phyloP scores from a whole-genome alignment of 2,329 filamentous ascomycete genomes.

The Parafenestella ontariensis region DNA sequence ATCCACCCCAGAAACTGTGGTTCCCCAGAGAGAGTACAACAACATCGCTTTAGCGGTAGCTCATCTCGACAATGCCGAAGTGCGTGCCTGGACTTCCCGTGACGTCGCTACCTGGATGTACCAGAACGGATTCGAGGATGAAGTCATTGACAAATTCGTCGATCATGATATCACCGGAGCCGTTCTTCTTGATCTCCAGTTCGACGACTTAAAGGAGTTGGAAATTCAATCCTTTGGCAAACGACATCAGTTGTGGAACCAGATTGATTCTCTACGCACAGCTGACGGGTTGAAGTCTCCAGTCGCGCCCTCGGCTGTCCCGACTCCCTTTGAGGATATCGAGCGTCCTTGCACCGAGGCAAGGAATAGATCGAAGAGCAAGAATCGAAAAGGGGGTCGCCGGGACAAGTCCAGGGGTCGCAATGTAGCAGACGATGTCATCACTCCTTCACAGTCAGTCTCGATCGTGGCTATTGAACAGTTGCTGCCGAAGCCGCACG shows the following conservation, averaged over 20 bases:
- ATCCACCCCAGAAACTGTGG: constrained; percentile 45
- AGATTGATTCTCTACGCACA: constrained; percentile 72
- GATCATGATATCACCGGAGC: constrained; percentile 91
- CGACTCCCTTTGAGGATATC: constrained; percentile 58
- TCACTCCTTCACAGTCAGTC: constrained; percentile 81
- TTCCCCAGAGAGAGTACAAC: constrained; percentile 54
- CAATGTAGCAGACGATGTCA: constrained; percentile 64
- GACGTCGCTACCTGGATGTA: constrained; percentile 89
- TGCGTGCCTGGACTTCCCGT: constrained; percentile 73
- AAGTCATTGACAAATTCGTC: constrained; percentile 82
- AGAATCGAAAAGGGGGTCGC: constrained; percentile 39
- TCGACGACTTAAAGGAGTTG: constrained; percentile 84
- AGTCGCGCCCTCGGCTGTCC: constrained; percentile 53
- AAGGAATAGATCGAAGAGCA: constrained; percentile 45
- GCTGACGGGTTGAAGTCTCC: constrained; percentile 50
- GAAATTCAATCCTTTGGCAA: constrained; percentile 83
- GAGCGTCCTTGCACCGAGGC: constrained; percentile 53
- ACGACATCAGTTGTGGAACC: constrained; percentile 78
- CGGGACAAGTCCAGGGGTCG: constrained; percentile 44
- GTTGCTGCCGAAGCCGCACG: constrained; percentile 81
- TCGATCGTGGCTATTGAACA: constrained; percentile 94
- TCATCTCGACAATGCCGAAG: constrained; percentile 65
- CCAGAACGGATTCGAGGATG: constrained; percentile 77
- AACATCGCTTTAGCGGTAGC: constrained; percentile 61
- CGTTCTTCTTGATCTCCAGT: constrained; percentile 88